Evolutionary conservation across 2,329 filamentous ascomycete genomes (phyloP), one percentile per base, ranked within the genome.

Genomic region (Microsporum audouinii): DNA sequence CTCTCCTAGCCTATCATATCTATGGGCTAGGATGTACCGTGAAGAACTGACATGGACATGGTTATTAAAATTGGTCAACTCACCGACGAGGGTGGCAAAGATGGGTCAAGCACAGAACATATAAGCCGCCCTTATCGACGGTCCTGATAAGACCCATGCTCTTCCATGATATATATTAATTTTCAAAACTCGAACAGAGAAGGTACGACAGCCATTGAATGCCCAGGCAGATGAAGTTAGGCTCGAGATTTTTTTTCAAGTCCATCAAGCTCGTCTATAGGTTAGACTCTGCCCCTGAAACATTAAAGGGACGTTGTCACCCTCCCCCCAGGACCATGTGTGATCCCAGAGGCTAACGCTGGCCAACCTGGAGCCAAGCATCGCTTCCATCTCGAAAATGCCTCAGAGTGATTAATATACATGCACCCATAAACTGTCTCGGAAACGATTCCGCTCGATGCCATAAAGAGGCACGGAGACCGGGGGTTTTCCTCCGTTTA

Each of bases 11-110:
- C 49, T 53, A 53, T 53, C 49, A 53, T 12, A 34, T 8, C 29
- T 33, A 33, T 12, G 49, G 14, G 29, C 49, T 53, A 34, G 49
- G 49, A 53, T 53, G 29, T 33, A 34, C 31, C 49, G 12, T n/a
- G 49, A 53, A 23, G 43, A 47, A 47, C 33, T 8, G 49, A 53
- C 49, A 53, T 53, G 49, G 49, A 53, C 49, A 53, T 53, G 49
- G 49, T 53, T 53, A 27, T 31, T 34, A 53, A 34, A 12, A 34
- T 34, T 14, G 49, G 17, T n/a, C 49, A 34, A 31, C 49, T 33
- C 31, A 34, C 29, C 14, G 10, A 3, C 12, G 27, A 17, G 49
- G 31, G 49, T 34, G 49, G 49, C 27, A 33, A 31, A 34, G 6
- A 14, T 23, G 49, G 14, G 49, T n/a, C 27, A 1, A 53, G 17